phyloP scores from a whole-genome alignment of 2,329 filamentous ascomycete species.

The Aspergillus pseudoglaucus region DNA sequence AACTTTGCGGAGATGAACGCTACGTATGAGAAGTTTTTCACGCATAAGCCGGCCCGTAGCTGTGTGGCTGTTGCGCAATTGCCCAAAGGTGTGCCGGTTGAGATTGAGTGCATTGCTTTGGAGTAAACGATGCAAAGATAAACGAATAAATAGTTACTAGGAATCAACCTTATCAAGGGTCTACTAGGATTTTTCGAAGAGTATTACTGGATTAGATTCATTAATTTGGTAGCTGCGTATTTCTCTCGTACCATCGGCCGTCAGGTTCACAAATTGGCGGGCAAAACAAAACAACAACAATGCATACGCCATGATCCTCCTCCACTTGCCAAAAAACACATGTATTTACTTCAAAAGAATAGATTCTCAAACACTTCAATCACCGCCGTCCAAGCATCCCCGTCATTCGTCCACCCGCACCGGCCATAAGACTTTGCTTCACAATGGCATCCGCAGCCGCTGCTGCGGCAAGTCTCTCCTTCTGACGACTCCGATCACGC shows the following conservation, averaged over 20 bases:
- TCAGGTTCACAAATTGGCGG: too few relatives aligned
- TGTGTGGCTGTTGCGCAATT: constrained; percentile 59
- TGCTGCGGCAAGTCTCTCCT: constrained; percentile 83
- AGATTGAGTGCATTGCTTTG: constrained; percentile 60
- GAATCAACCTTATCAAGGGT: background rate
- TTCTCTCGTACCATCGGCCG: background rate
- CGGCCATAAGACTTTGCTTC: constrained; percentile 71
- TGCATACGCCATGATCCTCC: background rate
- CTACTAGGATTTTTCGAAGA: background rate
- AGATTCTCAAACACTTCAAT: constrained; percentile 4
- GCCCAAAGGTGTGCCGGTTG: constrained; percentile 58
- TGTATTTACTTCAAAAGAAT: background rate
- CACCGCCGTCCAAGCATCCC: constrained; percentile 33
- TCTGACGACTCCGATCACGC: constrained; percentile 84
- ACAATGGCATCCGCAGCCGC: constrained; percentile 93
- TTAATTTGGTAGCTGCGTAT: background rate
- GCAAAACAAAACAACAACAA: background rate
- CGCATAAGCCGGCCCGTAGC: constrained; percentile 56
- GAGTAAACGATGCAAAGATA: constrained; percentile 24
- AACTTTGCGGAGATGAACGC: constrained; percentile 77
- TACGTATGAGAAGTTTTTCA: constrained; percentile 65
- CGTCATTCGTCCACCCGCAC: constrained; percentile 48
- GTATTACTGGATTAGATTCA: background rate
- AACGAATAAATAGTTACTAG: background rate
- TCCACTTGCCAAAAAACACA: too few relatives aligned